phyloP scores from a whole-genome alignment of 179 eudicot genomes.

The Camellia oleifera region DNA sequence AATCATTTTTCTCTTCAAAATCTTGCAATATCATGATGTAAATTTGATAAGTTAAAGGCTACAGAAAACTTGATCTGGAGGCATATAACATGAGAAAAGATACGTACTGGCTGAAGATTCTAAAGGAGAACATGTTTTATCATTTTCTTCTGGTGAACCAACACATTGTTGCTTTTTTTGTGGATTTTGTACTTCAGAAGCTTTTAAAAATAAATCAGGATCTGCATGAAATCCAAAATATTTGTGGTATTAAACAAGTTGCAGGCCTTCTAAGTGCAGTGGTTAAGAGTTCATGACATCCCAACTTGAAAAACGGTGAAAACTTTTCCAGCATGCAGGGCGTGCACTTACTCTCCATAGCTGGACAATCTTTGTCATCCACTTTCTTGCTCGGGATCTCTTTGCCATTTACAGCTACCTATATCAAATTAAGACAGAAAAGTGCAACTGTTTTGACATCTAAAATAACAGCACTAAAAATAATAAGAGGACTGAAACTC shows the following conservation, averaged over 20 bases:
- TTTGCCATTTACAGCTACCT: slow-evolving; percentile 47
- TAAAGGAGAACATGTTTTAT: slow-evolving; percentile 26
- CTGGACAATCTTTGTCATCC: slow-evolving; percentile 44
- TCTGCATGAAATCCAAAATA: slow-evolving; percentile 23
- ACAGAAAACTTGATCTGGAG: background rate
- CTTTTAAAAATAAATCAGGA: slow-evolving; percentile 33
- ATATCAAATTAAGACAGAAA: slow-evolving; percentile 13
- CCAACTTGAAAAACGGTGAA: background rate
- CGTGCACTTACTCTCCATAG: slow-evolving; percentile 38
- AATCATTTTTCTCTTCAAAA: background rate
- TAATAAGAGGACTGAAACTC: no score
- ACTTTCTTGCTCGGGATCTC: slow-evolving; percentile 33
- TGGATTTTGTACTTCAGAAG: slow-evolving; percentile 27
- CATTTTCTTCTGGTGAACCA: slow-evolving; percentile 35
- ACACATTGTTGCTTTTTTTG: slow-evolving; percentile 26
- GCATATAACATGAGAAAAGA: slow-evolving; percentile 7
- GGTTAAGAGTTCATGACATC: background rate
- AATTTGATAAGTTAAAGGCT: background rate
- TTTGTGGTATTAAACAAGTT: background rate
- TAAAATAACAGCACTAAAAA: background rate
- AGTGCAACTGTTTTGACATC: slow-evolving; percentile 1
- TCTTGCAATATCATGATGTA: background rate
- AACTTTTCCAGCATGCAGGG: background rate
- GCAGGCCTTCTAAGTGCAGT: background rate
- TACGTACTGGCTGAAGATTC: slow-evolving; percentile 35